Evolutionary conservation across 148 eudicot species (phyloP).

Genomic region (Fagopyrum tataricum): DNA sequence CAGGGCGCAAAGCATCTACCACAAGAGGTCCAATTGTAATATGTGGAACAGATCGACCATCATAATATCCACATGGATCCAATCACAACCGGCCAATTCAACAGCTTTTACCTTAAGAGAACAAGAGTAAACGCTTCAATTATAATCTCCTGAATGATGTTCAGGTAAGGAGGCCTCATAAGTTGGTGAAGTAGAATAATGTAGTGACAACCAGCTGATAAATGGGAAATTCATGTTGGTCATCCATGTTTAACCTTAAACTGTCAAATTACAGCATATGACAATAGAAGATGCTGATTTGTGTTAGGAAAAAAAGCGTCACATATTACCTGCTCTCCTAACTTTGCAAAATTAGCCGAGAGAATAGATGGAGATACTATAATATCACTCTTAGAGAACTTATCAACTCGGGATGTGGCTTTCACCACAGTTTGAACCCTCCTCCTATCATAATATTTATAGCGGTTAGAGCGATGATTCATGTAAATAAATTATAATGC

Average conservation of each 20-base stretch:
- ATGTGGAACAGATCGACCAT: slow-evolving; percentile 97
- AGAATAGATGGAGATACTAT: slow-evolving; percentile 98
- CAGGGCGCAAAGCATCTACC: slow-evolving; percentile 93
- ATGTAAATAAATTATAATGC: neutral
- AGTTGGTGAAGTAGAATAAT: neutral
- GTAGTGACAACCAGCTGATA: neutral
- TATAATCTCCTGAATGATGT: neutral
- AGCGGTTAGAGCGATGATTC: neutral
- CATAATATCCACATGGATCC: slow-evolving; percentile 99
- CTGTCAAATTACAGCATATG: neutral
- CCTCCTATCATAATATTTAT: slow-evolving; percentile 36
- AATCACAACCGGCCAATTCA: slow-evolving; percentile 97
- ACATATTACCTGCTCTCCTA: slow-evolving; percentile 87
- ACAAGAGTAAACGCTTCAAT: slow-evolving; percentile 16
- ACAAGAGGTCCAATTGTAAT: slow-evolving; percentile 96
- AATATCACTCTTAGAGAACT: slow-evolving; percentile 86
- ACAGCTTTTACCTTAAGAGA: slow-evolving; percentile 81
- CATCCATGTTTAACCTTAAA: neutral
- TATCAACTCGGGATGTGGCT: slow-evolving; percentile 87
- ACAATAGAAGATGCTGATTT: neutral
- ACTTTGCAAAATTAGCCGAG: slow-evolving; percentile 92
- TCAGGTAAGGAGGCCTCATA: neutral
- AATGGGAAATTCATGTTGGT: neutral
- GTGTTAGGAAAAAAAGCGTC: neutral
- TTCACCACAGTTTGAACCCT: slow-evolving; percentile 50